A percentile compares a stretch with the other conserved stretches of the same genome.
These are phyloP conservation scores for Xylaria telfairii DNA, from an alignment of 495 filamentous ascomycete species.

Conservation along the genomic window DNA sequence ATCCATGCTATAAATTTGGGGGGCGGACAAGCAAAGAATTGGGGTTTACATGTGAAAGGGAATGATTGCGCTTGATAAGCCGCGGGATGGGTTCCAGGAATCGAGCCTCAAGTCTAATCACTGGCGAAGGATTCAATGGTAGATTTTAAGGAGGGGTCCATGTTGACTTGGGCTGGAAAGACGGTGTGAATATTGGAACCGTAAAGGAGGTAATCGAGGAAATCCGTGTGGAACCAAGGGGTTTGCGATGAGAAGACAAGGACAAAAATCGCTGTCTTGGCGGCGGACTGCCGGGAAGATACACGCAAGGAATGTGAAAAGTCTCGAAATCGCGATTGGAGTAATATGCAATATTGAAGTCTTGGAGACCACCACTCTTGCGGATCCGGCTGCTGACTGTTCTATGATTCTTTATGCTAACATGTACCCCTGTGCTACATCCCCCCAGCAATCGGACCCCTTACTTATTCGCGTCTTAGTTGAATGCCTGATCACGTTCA, in stretches of 20 bases:
- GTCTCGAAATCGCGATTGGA: not conserved
- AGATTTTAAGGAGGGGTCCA: not conserved
- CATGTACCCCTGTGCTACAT: no score
- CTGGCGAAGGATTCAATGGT: not conserved
- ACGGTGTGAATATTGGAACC: not conserved
- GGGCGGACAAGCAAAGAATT: not conserved
- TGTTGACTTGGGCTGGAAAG: not conserved
- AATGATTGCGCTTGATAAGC: not conserved
- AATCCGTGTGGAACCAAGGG: not conserved
- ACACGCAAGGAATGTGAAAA: conserved; percentile 11
- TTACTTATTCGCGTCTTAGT: not conserved
- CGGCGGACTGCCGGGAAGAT: not conserved
- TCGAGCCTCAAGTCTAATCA: not conserved
- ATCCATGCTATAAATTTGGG: not conserved
- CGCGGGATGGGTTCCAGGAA: not conserved
- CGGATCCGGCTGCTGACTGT: not conserved
- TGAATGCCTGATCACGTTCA: not conserved
- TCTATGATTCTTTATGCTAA: no score
- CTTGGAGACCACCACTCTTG: not conserved
- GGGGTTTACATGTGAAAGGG: not conserved
- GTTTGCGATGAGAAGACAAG: not conserved
- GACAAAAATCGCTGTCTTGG: not conserved
- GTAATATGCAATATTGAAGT: not conserved
- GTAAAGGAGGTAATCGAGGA: not conserved
- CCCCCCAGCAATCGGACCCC: not conserved